Evolutionary conservation across 257 asterid genomes (phyloP), one percentile per base, ranked within the genome.

Genomic region (Pogostemon cablin): DNA sequence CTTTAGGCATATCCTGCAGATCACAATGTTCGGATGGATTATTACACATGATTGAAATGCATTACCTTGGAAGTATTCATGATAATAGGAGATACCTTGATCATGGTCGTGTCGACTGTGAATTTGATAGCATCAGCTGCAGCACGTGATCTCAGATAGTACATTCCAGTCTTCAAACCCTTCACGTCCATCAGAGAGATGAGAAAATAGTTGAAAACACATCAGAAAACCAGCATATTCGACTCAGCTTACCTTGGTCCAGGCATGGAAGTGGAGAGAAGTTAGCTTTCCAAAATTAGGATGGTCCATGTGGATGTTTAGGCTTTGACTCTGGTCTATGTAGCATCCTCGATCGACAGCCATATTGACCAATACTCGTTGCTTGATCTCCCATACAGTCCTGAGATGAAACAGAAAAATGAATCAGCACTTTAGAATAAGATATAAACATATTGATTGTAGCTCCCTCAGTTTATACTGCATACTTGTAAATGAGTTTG

Each of bases 141-240:
- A 54, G 98, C 96, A 5, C 96, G 96, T 7, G 98, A 81, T 69
- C 97, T 80, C 17, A 93, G 84, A 71, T 89, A 93, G 81, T 93
- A 93, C 98, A 93, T 88, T 70, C 97, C 97, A 0, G 98, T 90
- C 85, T 93, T 93, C 88, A 93, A 73, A 34, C 97, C 98, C 98
- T 90, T 77, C 70, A 47, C 12, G 46, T 48, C 68, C 57, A 71
- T 54, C 5, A 43, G 8, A 43, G 41, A 54, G 40, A 58, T 59
- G 62, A 62, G 42, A 41, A 50, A 3, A 73, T 35, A 25, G 46
- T 34, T 12, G 40, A 6, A 47, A 3, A n/a, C 6, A 48, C 7
- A 15, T 9, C 5, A 1, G 6, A 38, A n/a, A 59, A 40, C 43
- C 9, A 59, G 38, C 39, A 25, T 50, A 35, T 62, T 12, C 47